These are phyloP conservation scores for Cubamyces sp. DNA, from an alignment of 768 basidiomycete species.

Conservation along the genomic window DNA sequence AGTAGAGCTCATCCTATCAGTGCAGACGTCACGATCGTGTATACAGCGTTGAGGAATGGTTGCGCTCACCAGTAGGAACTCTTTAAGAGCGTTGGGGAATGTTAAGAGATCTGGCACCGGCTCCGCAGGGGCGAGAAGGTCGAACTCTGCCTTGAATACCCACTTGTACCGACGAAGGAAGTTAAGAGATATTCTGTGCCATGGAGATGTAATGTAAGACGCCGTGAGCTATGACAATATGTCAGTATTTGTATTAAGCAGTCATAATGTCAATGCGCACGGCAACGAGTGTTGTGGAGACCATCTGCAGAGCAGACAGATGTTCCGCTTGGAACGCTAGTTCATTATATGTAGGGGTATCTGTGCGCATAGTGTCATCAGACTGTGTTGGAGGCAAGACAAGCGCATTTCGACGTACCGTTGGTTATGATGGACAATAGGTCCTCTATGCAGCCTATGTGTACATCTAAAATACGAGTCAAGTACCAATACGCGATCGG, in stretches of 20 bases:
- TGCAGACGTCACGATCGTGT: background rate
- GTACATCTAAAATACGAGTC: constrained; percentile 56
- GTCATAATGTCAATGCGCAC: background rate
- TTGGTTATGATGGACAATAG: constrained; percentile 38
- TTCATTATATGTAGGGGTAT: constrained; percentile 47
- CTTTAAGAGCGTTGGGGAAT: constrained; percentile 49
- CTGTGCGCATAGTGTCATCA: constrained; percentile 31
- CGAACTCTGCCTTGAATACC: constrained; percentile 68
- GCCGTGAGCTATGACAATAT: constrained; percentile 48
- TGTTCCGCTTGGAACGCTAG: constrained; percentile 53
- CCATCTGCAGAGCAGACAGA: constrained; percentile 59
- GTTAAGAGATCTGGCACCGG: constrained; percentile 57
- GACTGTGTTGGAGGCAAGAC: background rate
- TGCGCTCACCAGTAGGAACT: constrained; percentile 43
- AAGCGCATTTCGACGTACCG: background rate
- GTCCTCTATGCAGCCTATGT: constrained; percentile 57
- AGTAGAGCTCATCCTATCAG: constrained; percentile 42
- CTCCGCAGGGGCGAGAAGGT: constrained; percentile 49
- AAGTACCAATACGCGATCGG: constrained; percentile 81
- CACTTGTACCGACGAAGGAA: constrained; percentile 77
- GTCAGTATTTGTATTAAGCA: background rate
- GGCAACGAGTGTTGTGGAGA: constrained; percentile 45
- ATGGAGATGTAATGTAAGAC: constrained; percentile 49
- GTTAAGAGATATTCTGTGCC: constrained; percentile 57
- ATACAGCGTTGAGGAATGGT: background rate